These are phyloP conservation scores for Amaranthus cruentus DNA, from an alignment of 148 eudicot genomes.

Conservation along the genomic window DNA sequence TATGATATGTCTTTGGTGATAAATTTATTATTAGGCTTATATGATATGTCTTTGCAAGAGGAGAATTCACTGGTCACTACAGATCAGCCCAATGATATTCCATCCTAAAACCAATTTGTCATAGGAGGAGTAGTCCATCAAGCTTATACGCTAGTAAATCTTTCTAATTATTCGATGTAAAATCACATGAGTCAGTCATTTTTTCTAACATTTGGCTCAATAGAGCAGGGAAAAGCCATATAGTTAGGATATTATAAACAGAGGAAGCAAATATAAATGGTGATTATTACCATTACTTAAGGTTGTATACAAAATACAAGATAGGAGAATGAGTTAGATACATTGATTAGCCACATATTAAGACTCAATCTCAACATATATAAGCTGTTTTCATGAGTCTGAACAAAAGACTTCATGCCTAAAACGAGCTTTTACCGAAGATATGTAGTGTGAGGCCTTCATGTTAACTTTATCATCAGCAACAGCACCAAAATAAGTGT, in stretches of 20 bases:
- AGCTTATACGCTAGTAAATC: no score
- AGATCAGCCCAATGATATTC: no score
- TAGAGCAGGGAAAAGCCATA: no score
- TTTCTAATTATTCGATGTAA: no score
- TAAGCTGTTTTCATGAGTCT: background rate
- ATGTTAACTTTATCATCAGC: conserved; percentile 23
- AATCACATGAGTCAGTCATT: no score
- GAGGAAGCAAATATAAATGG: background rate
- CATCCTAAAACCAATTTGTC: no score
- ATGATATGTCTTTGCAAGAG: no score
- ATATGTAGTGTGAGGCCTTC: conserved; percentile 20
- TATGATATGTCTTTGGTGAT: no score
- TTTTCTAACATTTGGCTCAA: no score
- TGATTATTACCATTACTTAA: background rate
- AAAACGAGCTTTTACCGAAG: conserved; percentile 24
- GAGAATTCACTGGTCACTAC: no score
- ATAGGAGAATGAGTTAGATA: background rate
- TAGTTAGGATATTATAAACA: background rate
- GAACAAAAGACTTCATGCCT: conserved; percentile 17
- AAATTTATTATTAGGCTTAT: no score
- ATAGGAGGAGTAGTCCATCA: no score
- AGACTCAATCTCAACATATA: background rate
- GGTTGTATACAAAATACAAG: background rate
- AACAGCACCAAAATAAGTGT: conserved; percentile 14
- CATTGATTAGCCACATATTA: background rate